Percentiles rank a stretch among this genome's conserved stretches.
phyloP scores from a whole-genome alignment of 2,329 filamentous ascomycete genomes.

The Aureobasidium sp. region DNA sequence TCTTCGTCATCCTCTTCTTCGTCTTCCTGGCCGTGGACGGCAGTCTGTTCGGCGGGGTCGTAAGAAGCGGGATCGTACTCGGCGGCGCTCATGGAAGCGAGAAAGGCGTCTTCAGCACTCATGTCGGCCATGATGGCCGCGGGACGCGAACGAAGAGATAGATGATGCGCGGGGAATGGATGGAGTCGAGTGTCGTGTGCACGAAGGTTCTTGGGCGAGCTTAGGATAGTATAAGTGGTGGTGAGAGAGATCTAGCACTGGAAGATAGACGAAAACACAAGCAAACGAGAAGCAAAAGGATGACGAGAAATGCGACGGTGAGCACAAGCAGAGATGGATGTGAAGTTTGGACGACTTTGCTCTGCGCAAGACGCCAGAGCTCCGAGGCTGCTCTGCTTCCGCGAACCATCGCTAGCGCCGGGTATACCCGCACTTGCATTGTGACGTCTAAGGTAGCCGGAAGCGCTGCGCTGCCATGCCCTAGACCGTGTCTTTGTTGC shows the following conservation, averaged over 20 bases:
- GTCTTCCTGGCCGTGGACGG: constrained; percentile 31
- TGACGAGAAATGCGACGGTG: not conserved
- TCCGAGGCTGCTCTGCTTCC: not conserved
- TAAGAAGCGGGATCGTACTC: constrained; percentile 25
- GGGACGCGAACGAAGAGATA: not conserved
- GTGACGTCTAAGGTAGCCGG: not conserved
- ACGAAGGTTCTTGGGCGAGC: not conserved
- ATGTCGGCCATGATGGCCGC: constrained; percentile 24
- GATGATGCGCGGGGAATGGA: not conserved
- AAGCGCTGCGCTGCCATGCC: not conserved
- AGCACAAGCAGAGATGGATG: not conserved
- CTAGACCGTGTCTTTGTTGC: not conserved
- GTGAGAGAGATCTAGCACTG: not conserved
- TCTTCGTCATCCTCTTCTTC: constrained; percentile 33
- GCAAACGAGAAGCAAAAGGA: not conserved
- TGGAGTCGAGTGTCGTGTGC: not conserved
- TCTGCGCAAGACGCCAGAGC: not conserved
- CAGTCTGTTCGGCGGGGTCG: constrained; percentile 36
- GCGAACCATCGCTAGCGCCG: not conserved
- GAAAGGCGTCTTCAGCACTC: constrained; percentile 26
- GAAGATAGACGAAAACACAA: not conserved
- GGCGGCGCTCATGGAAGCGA: constrained; percentile 36
- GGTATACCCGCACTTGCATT: not conserved
- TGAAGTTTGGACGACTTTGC: not conserved
- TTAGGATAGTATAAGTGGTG: not conserved